A percentile compares a stretch with the other conserved stretches of the same genome.
phyloP scores from a whole-genome alignment of 192 early-diverging fungal species.

The Martensiomyces pterosporus region DNA sequence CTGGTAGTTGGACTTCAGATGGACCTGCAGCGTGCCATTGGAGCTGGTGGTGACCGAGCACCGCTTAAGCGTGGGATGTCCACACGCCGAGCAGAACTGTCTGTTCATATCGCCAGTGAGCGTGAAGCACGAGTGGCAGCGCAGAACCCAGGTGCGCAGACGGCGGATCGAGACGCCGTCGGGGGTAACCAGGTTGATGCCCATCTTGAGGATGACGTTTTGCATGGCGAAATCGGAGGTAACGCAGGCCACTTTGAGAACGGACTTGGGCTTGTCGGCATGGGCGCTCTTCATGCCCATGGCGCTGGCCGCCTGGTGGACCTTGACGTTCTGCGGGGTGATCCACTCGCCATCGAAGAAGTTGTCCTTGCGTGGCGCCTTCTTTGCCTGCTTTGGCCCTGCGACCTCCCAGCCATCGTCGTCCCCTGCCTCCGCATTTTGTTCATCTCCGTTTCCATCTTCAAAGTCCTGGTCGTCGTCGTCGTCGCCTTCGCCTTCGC shows the following conservation, averaged over 20 bases:
- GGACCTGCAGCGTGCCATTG: constrained; percentile 73
- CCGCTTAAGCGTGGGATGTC: constrained; percentile 80
- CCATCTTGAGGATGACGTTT: constrained; percentile 94
- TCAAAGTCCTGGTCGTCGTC: constrained; percentile 10
- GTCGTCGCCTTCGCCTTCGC: constrained; percentile 5
- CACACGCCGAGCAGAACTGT: constrained; percentile 92
- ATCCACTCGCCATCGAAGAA: constrained; percentile 84
- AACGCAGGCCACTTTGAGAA: constrained; percentile 79
- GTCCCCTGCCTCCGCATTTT: too few relatives aligned
- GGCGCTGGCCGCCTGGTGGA: constrained; percentile 58
- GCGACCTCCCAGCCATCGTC: constrained; percentile 54
- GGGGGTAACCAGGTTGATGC: constrained; percentile 73
- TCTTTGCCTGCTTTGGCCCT: constrained; percentile 22
- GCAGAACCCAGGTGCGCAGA: constrained; percentile 83
- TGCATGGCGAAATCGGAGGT: constrained; percentile 95
- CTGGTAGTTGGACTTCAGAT: constrained; percentile 87
- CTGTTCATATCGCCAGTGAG: constrained; percentile 81
- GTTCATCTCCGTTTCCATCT: constrained; percentile 10
- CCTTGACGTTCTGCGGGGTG: constrained; percentile 80
- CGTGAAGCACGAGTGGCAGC: constrained; percentile 92
- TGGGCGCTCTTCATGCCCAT: constrained; percentile 48
- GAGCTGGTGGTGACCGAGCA: constrained; percentile 75
- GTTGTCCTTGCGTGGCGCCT: constrained; percentile 43
- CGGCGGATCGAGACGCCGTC: constrained; percentile 76
- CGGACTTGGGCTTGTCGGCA: constrained; percentile 18